Conservation (phyloP, 2,329 filamentous ascomycete species). For the Hymenoscyphus albidus region DNA sequence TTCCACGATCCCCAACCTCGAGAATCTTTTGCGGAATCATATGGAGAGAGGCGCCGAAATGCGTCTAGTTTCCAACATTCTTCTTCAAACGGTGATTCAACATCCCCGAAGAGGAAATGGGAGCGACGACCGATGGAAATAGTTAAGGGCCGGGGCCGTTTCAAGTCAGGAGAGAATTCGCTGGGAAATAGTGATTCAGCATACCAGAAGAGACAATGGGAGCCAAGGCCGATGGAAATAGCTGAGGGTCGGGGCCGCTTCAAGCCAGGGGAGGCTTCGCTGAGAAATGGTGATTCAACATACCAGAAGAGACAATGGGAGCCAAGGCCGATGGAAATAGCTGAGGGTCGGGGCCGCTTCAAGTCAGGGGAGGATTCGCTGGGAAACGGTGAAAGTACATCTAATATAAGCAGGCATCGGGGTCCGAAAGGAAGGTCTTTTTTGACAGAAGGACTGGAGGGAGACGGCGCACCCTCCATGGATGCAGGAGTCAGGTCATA, state of each 20-base stretch:
- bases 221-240: conserved; percentile 4
- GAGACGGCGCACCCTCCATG: background rate
- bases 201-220: conserved; percentile 1
- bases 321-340: conserved; percentile 4
- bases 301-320: conserved; percentile 1
- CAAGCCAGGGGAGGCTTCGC: background rate
- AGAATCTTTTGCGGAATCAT: background rate
- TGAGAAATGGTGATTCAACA: background rate
- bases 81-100: background rate
- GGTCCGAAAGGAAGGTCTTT: background rate
- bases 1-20: background rate
- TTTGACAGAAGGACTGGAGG: background rate
- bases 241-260: background rate
- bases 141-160: background rate
- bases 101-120: background rate
- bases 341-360: background rate
- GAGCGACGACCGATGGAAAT: conserved; percentile 4
- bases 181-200: background rate
- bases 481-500: background rate
- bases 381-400: background rate
- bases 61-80: conserved; percentile 5
- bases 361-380: background rate
- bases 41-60: background rate
- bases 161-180: background rate
- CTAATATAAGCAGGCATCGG: background rate